These are phyloP conservation scores for Anaeromyces robustus DNA, from an alignment of 192 early-diverging fungal species.

Conservation along the genomic window DNA sequence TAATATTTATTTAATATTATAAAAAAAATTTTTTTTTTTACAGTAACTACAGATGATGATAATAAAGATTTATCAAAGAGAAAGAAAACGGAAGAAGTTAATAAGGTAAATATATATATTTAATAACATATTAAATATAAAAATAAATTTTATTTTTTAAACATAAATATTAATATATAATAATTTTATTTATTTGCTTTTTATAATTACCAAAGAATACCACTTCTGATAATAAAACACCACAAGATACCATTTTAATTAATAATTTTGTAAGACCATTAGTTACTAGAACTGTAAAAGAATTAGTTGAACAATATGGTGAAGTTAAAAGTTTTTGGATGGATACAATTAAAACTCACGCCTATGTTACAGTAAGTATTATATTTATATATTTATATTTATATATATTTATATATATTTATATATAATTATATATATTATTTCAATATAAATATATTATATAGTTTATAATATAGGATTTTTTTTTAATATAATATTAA, in stretches of 20 bases:
- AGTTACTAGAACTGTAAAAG: slow-evolving; percentile 19
- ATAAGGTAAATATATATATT: neutral
- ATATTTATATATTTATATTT: neutral
- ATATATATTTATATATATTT: too few species aligned
- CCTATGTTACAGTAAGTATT: slow-evolving; percentile 36
- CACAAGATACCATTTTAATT: neutral
- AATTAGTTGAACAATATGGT: slow-evolving; percentile 27
- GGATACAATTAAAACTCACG: slow-evolving; percentile 43
- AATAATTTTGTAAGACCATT: slow-evolving; percentile 37
- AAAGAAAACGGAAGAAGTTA: neutral
- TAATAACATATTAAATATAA: too few species aligned
- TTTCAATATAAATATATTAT: too few species aligned
- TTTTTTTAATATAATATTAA: too few species aligned
- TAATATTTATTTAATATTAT: too few species aligned
- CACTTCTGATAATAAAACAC: neutral
- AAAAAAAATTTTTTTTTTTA: too few species aligned
- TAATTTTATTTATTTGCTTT: too few species aligned
- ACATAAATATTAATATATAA: too few species aligned
- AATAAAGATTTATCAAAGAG: neutral
- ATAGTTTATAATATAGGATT: too few species aligned
- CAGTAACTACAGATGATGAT: neutral
- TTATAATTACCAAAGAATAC: too few species aligned
- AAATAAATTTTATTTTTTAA: too few species aligned
- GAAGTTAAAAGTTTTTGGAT: slow-evolving; percentile 37
- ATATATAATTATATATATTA: too few species aligned